Evolutionary conservation across 2,329 filamentous ascomycete genomes (phyloP).

Genomic region (Tolypocladium tropicale): DNA sequence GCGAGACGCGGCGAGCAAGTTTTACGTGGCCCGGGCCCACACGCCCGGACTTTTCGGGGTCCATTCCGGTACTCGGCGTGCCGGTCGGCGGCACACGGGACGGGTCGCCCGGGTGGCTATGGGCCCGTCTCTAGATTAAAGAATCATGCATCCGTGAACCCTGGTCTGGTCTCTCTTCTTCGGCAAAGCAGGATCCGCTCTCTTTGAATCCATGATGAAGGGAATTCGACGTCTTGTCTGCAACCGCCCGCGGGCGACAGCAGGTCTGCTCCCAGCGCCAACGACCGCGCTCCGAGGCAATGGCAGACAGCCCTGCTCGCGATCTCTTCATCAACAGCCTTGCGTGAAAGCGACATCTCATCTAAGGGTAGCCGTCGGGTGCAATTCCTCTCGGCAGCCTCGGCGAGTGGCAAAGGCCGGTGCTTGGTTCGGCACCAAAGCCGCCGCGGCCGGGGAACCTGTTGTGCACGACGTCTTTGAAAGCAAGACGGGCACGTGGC

Average conservation of each 20-base stretch:
- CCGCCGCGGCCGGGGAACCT: conserved; percentile 14
- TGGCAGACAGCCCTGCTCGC: not conserved
- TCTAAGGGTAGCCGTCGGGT: not conserved
- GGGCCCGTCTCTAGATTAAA: not conserved
- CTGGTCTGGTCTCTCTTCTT: not conserved
- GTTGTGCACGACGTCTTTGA: conserved; percentile 29
- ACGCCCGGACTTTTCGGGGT: not conserved
- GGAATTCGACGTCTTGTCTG: not conserved
- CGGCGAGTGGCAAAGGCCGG: too few relatives aligned
- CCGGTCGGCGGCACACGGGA: not conserved
- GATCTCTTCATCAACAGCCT: not conserved
- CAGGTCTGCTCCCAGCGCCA: not conserved
- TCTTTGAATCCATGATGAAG: not conserved
- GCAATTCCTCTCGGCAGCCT: not conserved
- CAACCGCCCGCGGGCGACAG: not conserved
- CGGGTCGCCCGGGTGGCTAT: not conserved
- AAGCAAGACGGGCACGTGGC: conserved; percentile 40
- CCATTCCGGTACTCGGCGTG: not conserved
- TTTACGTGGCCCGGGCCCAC: not conserved
- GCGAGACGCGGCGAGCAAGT: not conserved
- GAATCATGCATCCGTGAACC: not conserved
- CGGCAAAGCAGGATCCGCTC: too few relatives aligned
- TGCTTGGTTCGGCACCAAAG: not conserved
- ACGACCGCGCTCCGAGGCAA: not conserved
- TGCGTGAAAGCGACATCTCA: not conserved